These are phyloP conservation scores for Sugiyamaella qingdaonensis DNA, from an alignment of 805 yeast species.

Conservation along the genomic window DNA sequence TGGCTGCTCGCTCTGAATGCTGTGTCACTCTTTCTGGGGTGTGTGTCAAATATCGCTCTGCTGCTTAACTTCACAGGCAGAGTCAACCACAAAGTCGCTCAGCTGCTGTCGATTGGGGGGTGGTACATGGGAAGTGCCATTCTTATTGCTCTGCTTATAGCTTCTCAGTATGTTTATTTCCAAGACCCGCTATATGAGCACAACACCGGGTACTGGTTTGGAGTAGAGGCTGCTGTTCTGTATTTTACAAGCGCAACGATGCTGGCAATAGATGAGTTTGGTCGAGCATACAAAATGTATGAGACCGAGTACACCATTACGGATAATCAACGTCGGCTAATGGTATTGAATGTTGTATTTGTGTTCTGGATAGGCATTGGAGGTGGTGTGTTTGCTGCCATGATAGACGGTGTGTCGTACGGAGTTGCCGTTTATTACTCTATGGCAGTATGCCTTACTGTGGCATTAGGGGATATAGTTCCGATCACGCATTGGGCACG, in stretches of 20 bases:
- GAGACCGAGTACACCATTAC: conserved; percentile 68
- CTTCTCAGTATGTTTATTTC: conserved; percentile 35
- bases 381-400: conserved; percentile 49
- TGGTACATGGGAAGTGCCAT: conserved; percentile 60
- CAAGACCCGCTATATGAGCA: conserved; percentile 19
- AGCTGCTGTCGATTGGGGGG: conserved; percentile 54
- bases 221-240: conserved; percentile 57
- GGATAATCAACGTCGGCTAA: conserved; percentile 64
- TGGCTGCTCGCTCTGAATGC: conserved; percentile 56
- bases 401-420: conserved; percentile 44
- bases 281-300: conserved; percentile 55
- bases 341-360: conserved; percentile 63
- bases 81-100: conserved; percentile 57
- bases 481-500: conserved; percentile 53
- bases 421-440: conserved; percentile 72
- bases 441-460: conserved; percentile 67
- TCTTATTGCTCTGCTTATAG: conserved; percentile 46
- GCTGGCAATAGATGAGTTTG: conserved; percentile 55
- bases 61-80: conserved; percentile 60
- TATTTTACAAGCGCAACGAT: conserved; percentile 56
- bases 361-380: conserved; percentile 73
- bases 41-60: conserved; percentile 63
- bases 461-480: conserved; percentile 74
- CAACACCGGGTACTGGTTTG: conserved; percentile 76
- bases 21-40: conserved; percentile 59